Percentiles rank a stretch among this genome's conserved stretches.
Evolutionary conservation across 495 filamentous ascomycete species (phyloP).

Genomic region (Bombardia bombarda): DNA sequence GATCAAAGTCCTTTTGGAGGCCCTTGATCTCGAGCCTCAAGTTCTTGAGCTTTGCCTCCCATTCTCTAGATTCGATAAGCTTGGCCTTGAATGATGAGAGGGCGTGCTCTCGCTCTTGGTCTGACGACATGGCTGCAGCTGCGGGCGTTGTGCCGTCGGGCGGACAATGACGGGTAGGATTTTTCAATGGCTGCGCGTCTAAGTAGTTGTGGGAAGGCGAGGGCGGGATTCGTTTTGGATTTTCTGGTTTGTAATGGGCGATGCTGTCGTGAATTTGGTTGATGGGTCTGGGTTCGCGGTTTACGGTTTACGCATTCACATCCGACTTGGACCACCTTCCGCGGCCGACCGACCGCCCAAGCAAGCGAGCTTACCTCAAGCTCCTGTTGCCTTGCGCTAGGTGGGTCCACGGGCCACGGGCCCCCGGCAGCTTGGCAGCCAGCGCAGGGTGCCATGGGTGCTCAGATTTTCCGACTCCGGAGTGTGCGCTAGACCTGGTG

Average conservation of each 20-base stretch:
- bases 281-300: background rate
- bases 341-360: no score
- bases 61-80: constrained; percentile 93
- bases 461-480: no score
- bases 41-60: constrained; percentile 92
- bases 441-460: no score
- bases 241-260: background rate
- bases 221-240: background rate
- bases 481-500: no score
- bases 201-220: background rate
- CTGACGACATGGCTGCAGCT: constrained; percentile 35
- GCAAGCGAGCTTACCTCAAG: constrained; percentile 16
- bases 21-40: constrained; percentile 92
- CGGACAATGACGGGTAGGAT: background rate
- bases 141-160: background rate
- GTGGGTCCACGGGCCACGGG: no score
- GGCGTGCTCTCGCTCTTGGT: constrained; percentile 68
- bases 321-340: no score
- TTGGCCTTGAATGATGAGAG: constrained; percentile 85
- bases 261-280: background rate
- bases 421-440: no score
- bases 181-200: background rate
- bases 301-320: no score
- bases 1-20: constrained; percentile 86
- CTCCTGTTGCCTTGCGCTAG: constrained; percentile 12